Evolutionary conservation across 2,329 filamentous ascomycete genomes (phyloP).

Genomic region (Cladosporium halotolerans): DNA sequence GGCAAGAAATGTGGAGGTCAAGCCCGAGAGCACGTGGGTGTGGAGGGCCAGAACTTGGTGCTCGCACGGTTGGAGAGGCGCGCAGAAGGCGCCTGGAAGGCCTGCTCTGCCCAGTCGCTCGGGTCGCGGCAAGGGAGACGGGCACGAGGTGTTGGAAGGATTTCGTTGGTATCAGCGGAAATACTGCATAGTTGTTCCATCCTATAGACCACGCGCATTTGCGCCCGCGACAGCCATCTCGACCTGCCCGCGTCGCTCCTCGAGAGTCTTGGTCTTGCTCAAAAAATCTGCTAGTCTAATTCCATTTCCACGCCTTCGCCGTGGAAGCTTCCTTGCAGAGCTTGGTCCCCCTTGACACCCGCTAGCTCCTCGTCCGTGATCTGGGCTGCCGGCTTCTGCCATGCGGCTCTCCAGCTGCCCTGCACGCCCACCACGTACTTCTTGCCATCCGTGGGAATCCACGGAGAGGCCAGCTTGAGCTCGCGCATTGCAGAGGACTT

Average conservation of each 20-base stretch:
- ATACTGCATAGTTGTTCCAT: too few relatives aligned
- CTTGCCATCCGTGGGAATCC: conserved; percentile 22
- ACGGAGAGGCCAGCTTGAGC: conserved; percentile 27
- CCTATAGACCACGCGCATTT: too few relatives aligned
- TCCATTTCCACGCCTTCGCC: conserved; percentile 11
- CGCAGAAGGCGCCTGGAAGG: too few relatives aligned
- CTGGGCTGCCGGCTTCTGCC: conserved; percentile 21
- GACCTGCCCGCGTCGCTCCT: too few relatives aligned
- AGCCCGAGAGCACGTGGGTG: conserved; percentile 6
- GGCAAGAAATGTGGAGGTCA: background rate
- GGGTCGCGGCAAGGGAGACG: too few relatives aligned
- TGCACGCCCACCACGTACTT: conserved; percentile 31
- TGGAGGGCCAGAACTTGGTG: conserved; percentile 4
- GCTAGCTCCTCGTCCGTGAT: conserved; percentile 18
- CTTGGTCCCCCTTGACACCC: conserved; percentile 14
- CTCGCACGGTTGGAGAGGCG: too few relatives aligned
- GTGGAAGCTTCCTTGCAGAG: conserved; percentile 12
- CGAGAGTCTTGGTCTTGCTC: background rate
- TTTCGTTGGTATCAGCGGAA: too few relatives aligned
- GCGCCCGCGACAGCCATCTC: too few relatives aligned
- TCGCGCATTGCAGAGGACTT: conserved; percentile 28
- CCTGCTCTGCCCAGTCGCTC: too few relatives aligned
- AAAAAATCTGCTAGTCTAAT: background rate
- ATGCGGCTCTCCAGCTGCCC: conserved; percentile 32
- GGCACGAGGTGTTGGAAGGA: too few relatives aligned